phyloP scores from a whole-genome alignment of 202 grass and related monocot genomes.

The Carex arenaria region DNA sequence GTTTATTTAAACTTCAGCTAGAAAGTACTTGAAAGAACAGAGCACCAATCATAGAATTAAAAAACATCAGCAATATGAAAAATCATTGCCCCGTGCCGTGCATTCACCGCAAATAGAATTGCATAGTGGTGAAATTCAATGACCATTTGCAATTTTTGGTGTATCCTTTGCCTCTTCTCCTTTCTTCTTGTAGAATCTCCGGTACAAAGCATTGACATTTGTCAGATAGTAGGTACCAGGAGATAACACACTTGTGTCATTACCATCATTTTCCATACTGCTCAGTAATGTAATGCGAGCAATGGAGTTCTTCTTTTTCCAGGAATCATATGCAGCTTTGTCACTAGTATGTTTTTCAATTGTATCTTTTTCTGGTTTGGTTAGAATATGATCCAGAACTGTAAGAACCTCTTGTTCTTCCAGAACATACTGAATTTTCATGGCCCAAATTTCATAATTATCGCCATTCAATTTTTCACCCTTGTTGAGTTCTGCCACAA shows the following conservation, averaged over 20 bases:
- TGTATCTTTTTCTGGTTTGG: no score
- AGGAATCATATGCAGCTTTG: no score
- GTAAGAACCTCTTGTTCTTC: no score
- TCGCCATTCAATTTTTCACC: no score
- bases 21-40: slow-evolving; percentile 2
- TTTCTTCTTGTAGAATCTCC: slow-evolving; percentile 71
- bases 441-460: no score
- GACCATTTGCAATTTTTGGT: slow-evolving; percentile 48
- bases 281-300: no score
- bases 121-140: slow-evolving; percentile 16
- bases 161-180: slow-evolving; percentile 20
- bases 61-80: slow-evolving; percentile 23
- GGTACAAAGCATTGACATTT: slow-evolving; percentile 77
- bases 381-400: no score
- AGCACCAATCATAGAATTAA: slow-evolving; percentile 16
- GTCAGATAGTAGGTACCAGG: slow-evolving; percentile 82
- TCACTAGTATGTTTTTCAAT: no score
- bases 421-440: no score
- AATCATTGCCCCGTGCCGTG: background rate
- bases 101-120: background rate
- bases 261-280: no score
- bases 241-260: slow-evolving; percentile 63
- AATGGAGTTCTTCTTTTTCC: no score
- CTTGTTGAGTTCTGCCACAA: no score
- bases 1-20: slow-evolving; percentile 12